A percentile compares a stretch with the other conserved stretches of the same genome.
Evolutionary conservation across 441 rosid species (phyloP).

Genomic region (Brassica hybrid): DNA sequence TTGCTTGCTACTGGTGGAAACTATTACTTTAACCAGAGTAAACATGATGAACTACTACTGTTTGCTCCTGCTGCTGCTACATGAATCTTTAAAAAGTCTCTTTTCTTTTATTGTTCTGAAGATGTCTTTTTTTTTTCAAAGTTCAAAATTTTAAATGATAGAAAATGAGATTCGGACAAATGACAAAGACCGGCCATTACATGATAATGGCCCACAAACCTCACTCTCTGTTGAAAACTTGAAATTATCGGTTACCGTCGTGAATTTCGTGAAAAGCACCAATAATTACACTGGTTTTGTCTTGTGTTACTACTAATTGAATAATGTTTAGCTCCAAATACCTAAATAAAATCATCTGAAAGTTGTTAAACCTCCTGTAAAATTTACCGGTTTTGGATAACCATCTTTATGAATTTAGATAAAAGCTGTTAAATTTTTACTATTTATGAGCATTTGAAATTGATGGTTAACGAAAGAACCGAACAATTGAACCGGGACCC

Average conservation of each 20-base stretch:
- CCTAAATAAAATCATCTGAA: background rate
- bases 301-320: background rate
- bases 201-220: background rate
- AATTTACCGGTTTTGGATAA: background rate
- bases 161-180: background rate
- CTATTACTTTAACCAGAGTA: background rate
- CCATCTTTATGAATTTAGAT: background rate
- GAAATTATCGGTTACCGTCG: background rate
- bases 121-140: background rate
- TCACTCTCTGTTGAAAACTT: no score
- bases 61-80: background rate
- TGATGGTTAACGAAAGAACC: background rate
- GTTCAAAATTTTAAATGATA: background rate
- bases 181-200: background rate
- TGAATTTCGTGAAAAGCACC: background rate
- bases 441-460: background rate
- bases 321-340: background rate
- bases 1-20: conserved; percentile 59
- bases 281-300: background rate
- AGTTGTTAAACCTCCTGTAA: background rate
- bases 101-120: background rate
- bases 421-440: no score
- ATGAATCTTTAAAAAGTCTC: background rate
- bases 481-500: conserved; percentile 23
- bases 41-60: background rate